These are phyloP conservation scores for Agrocybe chaxingu DNA, from an alignment of 768 basidiomycete species.

Conservation along the genomic window DNA sequence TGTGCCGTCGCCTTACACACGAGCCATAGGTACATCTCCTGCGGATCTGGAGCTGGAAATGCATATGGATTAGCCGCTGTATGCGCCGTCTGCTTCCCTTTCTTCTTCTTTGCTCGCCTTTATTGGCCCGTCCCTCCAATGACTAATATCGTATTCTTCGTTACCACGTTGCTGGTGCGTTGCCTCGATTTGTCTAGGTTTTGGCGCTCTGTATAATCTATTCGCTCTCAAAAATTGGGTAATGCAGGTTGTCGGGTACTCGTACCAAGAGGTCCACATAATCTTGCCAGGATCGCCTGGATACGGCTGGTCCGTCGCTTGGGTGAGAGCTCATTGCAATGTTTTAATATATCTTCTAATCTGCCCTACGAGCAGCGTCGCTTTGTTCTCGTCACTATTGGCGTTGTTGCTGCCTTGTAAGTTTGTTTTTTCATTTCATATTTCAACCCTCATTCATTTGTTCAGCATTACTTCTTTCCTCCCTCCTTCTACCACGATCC, in stretches of 20 bases:
- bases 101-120: conserved; percentile 66
- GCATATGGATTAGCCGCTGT: conserved; percentile 70
- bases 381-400: conserved; percentile 65
- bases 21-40: conserved; percentile 60
- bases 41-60: conserved; percentile 56
- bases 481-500: conserved; percentile 74
- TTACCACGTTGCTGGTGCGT: conserved; percentile 56
- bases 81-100: conserved; percentile 65
- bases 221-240: neutral
- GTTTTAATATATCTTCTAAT: neutral
- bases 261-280: conserved; percentile 60
- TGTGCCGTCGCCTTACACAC: neutral
- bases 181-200: neutral
- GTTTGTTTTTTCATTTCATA: conserved; percentile 12
- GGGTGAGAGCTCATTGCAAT: neutral
- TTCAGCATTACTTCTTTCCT: conserved; percentile 64
- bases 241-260: conserved; percentile 65
- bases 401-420: conserved; percentile 78
- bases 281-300: conserved; percentile 48
- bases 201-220: neutral
- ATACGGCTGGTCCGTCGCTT: conserved; percentile 53
- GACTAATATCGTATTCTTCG: conserved; percentile 67
- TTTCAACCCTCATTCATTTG: neutral
- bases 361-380: conserved; percentile 42
- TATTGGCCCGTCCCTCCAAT: conserved; percentile 75